Percentiles rank a stretch among this genome's conserved stretches.
phyloP scores from a whole-genome alignment of 2,329 filamentous ascomycete species.

The Talaromyces amestolkiae region DNA sequence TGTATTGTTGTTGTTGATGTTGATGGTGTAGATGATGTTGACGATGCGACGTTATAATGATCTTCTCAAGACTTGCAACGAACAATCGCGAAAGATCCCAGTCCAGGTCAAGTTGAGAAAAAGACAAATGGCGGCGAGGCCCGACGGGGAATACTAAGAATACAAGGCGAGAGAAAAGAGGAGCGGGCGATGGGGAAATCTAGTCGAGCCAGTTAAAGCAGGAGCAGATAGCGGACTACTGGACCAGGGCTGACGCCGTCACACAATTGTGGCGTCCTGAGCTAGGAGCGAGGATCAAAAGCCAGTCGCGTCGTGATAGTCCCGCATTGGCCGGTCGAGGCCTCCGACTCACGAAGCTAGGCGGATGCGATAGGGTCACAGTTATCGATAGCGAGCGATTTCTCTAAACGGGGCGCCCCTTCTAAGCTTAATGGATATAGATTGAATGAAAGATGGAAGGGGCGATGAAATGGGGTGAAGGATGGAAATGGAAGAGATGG shows the following conservation, averaged over 20 bases:
- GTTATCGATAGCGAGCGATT: slow-evolving; percentile 7
- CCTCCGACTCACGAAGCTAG: slow-evolving; percentile 10
- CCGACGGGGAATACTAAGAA: slow-evolving; percentile 14
- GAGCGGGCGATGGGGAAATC: slow-evolving; percentile 5
- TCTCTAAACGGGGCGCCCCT: not conserved
- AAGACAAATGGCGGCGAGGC: slow-evolving; percentile 19
- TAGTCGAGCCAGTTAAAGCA: slow-evolving; percentile 1
- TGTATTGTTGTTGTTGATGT: not conserved
- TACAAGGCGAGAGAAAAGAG: slow-evolving; percentile 16
- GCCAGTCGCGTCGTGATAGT: slow-evolving; percentile 17
- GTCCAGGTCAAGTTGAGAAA: slow-evolving; percentile 3
- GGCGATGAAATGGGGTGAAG: not conserved
- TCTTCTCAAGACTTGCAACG: not conserved
- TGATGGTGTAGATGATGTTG: not conserved
- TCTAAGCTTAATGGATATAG: not conserved
- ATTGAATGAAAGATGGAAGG: slow-evolving; percentile 1
- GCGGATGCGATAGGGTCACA: not conserved
- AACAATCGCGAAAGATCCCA: not conserved
- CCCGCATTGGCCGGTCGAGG: slow-evolving; percentile 13
- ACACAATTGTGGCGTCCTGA: slow-evolving; percentile 15
- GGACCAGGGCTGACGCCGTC: slow-evolving; percentile 8
- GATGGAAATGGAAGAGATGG: not conserved
- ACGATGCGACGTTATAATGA: not conserved
- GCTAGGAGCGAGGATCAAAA: slow-evolving; percentile 7
- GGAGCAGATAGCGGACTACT: not conserved